phyloP scores from a whole-genome alignment of 2,329 filamentous ascomycete species.

The Claviceps monticola region DNA sequence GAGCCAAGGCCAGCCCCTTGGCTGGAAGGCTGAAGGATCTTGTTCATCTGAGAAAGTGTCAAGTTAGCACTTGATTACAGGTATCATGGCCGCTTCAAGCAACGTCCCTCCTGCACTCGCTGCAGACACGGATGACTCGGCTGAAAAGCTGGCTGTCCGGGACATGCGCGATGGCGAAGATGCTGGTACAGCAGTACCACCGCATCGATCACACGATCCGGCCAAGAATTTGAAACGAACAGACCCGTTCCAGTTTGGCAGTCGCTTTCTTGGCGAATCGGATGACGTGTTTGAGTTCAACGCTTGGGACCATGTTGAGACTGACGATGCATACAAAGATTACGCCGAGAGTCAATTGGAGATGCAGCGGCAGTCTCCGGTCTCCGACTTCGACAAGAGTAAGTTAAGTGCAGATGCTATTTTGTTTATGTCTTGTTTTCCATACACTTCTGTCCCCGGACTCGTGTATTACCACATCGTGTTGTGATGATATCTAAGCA shows the following conservation, averaged over 20 bases:
- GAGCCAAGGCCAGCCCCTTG: background rate
- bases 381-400: slow-evolving; percentile 87
- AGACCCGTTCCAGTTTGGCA: slow-evolving; percentile 93
- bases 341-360: slow-evolving; percentile 76
- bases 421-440: background rate
- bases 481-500: slow-evolving; percentile 40
- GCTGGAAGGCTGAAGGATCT: background rate
- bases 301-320: slow-evolving; percentile 96
- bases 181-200: slow-evolving; percentile 22
- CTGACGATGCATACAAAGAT: slow-evolving; percentile 74
- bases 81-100: slow-evolving; percentile 8
- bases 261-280: slow-evolving; percentile 65
- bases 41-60: background rate
- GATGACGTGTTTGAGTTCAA: slow-evolving; percentile 96
- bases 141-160: slow-evolving; percentile 14
- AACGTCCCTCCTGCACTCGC: slow-evolving; percentile 6
- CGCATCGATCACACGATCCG: slow-evolving; percentile 59
- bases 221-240: slow-evolving; percentile 66
- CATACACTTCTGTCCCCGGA: background rate
- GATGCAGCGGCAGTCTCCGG: slow-evolving; percentile 72
- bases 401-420: slow-evolving; percentile 33
- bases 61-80: background rate
- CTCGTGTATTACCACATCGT: slow-evolving; percentile 14
- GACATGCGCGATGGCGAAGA: slow-evolving; percentile 7
- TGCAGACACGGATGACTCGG: slow-evolving; percentile 9